These are phyloP conservation scores for Ceriops tagal DNA, from an alignment of 345 rosid genomes.

Conservation along the genomic window DNA sequence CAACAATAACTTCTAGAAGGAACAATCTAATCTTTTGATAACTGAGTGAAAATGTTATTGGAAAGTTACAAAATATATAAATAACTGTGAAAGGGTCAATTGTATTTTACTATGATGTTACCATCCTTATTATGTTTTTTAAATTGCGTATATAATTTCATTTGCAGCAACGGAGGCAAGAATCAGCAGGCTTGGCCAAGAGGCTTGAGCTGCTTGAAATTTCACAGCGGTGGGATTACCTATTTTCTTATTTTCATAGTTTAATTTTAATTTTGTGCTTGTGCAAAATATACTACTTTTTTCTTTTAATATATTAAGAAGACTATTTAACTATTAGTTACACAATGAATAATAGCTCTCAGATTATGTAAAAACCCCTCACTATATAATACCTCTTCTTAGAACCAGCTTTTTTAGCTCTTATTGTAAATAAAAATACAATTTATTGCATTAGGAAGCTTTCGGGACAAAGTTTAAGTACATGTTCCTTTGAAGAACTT, in stretches of 20 bases:
- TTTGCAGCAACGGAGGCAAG: conserved; percentile 46
- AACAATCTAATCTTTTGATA: no score
- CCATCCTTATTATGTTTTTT: no score
- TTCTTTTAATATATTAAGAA: no score
- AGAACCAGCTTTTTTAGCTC: background rate
- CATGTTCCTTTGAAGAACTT: conserved; percentile 46
- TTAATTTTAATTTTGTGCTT: background rate
- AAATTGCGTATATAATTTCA: background rate
- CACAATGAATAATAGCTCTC: no score
- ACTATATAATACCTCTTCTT: background rate
- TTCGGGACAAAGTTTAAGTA: conserved; percentile 44
- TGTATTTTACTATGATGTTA: no score
- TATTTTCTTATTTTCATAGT: background rate
- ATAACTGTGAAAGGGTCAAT: no score
- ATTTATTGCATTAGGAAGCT: conserved; percentile 41
- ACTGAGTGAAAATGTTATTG: no score
- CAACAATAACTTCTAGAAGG: no score
- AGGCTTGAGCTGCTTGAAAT: conserved; percentile 52
- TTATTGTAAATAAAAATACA: background rate
- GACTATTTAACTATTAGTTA: no score
- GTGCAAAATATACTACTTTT: no score
- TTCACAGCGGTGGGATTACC: conserved; percentile 39
- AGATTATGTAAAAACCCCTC: no score
- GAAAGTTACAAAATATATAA: no score
- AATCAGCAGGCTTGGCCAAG: conserved; percentile 36